Base-by-base conservation (phyloP, 23 red algal genomes). In the Cyanidioschyzon merolae region DNA sequence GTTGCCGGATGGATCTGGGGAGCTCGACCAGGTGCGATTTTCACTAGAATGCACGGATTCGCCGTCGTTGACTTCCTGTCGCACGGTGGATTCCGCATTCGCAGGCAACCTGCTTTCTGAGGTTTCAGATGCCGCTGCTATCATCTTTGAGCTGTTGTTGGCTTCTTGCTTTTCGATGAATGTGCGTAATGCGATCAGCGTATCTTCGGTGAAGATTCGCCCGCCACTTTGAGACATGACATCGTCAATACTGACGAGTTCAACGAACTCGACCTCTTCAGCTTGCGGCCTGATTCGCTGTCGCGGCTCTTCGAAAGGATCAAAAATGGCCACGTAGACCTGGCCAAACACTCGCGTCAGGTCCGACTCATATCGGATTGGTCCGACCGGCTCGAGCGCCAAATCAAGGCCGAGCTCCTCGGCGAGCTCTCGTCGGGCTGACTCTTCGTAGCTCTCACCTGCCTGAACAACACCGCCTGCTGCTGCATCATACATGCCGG, bases 401-500 rank as follows among this genome's bases (percentile, higher is more conserved):
- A 34, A 31, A 15, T 21, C 1, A 7, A 81, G 59, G 1, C 78
- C 78, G 17, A 81, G 15, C 25, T 81, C 78, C 38, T 81, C 78
- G 38, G 41, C 37, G 0, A 81, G 41, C 38, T 81, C 78, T 40
- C 78, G 59, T n/a, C 32, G 7, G 1, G 78, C 78, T 3, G 45
- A 40, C 1, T 81, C 78, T 57, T 57, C 37, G 59, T 81, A 71
- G 21, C 15, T 81, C 68, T 81, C 78, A 34, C 41, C 78, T 7
- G 37, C 59, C 39, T 39, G 37, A 37, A 71, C 68, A 21, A 81
- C 78, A 40, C 78, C 78, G n/a, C 78, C 78, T 1, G 78, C 45
- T 18, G 78, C 68, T 0, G 68, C 78, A 30, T 81, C 78, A 57
- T 81, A 81, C 59, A 71, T 71, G 1, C 78, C 78, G 0, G 78